Conservation (phyloP, 176 grass and related monocot species). For the Avena atlantica region DNA sequence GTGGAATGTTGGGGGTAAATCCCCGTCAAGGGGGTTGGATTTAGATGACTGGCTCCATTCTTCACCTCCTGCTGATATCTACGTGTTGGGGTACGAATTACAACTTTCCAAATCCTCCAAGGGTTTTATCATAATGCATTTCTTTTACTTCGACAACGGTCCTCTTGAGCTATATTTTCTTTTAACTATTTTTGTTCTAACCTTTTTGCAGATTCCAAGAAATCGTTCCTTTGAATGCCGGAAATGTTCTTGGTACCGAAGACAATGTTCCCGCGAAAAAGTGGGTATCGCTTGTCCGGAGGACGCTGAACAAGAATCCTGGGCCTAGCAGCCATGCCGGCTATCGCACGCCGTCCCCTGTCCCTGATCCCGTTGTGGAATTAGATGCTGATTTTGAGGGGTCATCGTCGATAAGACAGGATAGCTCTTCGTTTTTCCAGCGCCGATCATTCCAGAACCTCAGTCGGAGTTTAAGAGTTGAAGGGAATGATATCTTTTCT, state of each 20-base stretch:
- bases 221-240: conserved; percentile 97
- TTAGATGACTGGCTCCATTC: conserved; percentile 96
- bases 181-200: background rate
- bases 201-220: conserved; percentile 79
- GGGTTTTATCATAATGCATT: background rate
- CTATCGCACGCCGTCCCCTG: conserved; percentile 70
- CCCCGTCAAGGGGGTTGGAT: conserved; percentile 79
- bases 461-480: conserved; percentile 80
- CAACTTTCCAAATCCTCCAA: background rate
- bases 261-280: conserved; percentile 87
- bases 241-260: conserved; percentile 95
- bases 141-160: background rate
- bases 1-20: conserved; percentile 97
- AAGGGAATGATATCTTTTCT: conserved; percentile 50
- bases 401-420: conserved; percentile 64
- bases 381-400: conserved; percentile 93
- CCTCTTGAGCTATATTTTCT: conserved; percentile 6
- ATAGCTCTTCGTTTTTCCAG: conserved; percentile 63
- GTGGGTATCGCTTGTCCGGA: conserved; percentile 89
- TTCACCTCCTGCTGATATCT: conserved; percentile 92
- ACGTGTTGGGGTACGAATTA: conserved; percentile 78
- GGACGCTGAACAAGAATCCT: conserved; percentile 75
- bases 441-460: conserved; percentile 82
- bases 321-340: conserved; percentile 50
- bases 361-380: conserved; percentile 79